phyloP scores from a whole-genome alignment of 495 filamentous ascomycete genomes.

The Trichoderma reesei region DNA sequence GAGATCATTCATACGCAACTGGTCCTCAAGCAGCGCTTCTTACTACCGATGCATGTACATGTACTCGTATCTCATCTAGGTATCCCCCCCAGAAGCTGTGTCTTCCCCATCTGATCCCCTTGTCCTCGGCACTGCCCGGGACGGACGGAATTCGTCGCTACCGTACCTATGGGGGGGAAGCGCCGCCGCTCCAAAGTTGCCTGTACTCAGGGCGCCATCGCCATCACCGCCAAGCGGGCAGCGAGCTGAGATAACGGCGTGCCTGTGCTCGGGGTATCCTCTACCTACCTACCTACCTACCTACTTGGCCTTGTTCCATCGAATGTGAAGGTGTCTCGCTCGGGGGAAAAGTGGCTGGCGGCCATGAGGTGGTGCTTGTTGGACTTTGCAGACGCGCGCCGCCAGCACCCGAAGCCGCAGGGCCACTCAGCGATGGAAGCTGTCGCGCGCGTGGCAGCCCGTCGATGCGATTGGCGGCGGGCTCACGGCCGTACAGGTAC shows the following conservation, averaged over 20 bases:
- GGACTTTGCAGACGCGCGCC: neutral
- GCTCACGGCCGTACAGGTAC: too few relatives aligned
- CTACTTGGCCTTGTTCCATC: neutral
- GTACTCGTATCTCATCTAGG: too few relatives aligned
- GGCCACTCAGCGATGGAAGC: conserved; percentile 1
- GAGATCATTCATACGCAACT: too few relatives aligned
- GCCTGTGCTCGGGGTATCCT: neutral
- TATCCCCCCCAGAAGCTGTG: too few relatives aligned
- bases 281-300: neutral
- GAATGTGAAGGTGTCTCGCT: neutral
- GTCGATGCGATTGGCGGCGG: neutral
- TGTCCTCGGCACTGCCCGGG: neutral
- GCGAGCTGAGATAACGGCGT: neutral
- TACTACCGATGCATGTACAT: too few relatives aligned
- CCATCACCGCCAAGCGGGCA: neutral
- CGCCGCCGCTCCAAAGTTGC: neutral
- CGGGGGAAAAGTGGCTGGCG: neutral
- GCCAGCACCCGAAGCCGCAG: neutral
- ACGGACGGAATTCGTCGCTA: neutral
- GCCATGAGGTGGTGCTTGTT: neutral
- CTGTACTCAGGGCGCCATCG: neutral
- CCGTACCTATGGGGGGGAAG: neutral
- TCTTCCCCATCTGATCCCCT: neutral
- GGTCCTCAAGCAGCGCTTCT: too few relatives aligned
- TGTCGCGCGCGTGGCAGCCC: conserved; percentile 5